Base-by-base conservation (phyloP, 139 green algal species). In the Chlamydomonas sp. region DNA sequence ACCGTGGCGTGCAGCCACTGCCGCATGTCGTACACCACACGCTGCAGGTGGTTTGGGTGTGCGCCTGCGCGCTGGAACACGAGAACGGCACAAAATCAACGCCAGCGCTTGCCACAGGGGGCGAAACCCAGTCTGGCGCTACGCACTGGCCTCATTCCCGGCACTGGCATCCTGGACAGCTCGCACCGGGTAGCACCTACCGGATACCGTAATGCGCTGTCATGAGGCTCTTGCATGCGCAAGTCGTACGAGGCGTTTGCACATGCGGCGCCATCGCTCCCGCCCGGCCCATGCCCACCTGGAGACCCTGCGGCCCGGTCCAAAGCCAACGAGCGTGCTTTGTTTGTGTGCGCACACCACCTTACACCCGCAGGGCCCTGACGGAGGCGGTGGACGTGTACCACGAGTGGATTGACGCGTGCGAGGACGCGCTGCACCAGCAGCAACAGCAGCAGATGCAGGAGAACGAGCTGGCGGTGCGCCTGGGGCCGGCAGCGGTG, bases 351-450 rank as follows among this genome's bases (percentile, higher is more conserved):
- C 31, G 31, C 31, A 49, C 31, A 49, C 63, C 63, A 68, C 63
- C 63, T 68, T 10, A 68, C 63, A 8, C 10, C 66, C 66, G 14
- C 80, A 87, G 83, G 73, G 14, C 74, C 14, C 63, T 87, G 12
- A 87, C 83, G 14, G 83, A 87, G 12, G 73, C 83, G 62, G 83
- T 87, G 4, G 83, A 87, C 8, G 83, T 87, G 60, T 87, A 87
- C 72, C 83, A 87, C 5, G 83, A 87, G 71, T 87, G 83, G 83
- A 12, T 87, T 31, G 83, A 87, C 83, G 83, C 15, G 20, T 87
- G 83, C 73, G 83, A 87, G 83, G 83, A 73, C 14, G 71, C 72
- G 3, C n/a, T 87, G 31, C 72, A 85, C 18, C 80, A 77, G 67
- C 80, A 85, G 67, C 57, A 2, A 3, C n/a, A 61, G 72, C 72